These are phyloP conservation scores for Auricularia heimuer DNA, from an alignment of 768 basidiomycete genomes.

Conservation along the genomic window DNA sequence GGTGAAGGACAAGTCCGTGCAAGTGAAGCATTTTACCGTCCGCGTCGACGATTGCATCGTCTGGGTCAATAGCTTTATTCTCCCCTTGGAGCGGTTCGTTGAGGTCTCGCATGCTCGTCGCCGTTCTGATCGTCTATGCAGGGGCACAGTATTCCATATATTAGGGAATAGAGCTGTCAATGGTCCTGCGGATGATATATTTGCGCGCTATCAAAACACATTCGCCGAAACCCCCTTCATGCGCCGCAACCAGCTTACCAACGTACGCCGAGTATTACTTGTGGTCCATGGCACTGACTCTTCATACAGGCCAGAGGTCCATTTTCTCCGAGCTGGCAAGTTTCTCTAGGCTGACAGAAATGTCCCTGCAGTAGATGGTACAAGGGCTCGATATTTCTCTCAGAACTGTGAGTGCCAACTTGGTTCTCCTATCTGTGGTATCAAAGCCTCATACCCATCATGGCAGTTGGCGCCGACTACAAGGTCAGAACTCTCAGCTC, in stretches of 20 bases:
- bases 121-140: constrained; percentile 13
- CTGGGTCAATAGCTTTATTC: constrained; percentile 34
- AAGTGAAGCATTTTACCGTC: no score
- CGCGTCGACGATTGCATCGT: no score
- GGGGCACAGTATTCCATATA: constrained; percentile 57
- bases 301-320: not conserved
- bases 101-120: not conserved
- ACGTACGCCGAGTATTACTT: constrained; percentile 32
- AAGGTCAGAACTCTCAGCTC: constrained; percentile 33
- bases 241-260: constrained; percentile 61
- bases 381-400: constrained; percentile 76
- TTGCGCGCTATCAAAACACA: constrained; percentile 56
- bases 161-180: constrained; percentile 30
- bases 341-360: constrained; percentile 5
- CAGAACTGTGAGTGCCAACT: constrained; percentile 53
- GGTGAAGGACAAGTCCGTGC: no score
- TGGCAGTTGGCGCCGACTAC: constrained; percentile 68
- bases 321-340: not conserved
- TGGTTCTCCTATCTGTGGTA: no score
- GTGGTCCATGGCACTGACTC: not conserved
- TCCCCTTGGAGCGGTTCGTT: constrained; percentile 15
- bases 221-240: constrained; percentile 51
- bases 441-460: no score
- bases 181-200: constrained; percentile 42
- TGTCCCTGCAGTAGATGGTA: constrained; percentile 39